phyloP scores from a whole-genome alignment of 2,329 filamentous ascomycete genomes.

The Diaporthe vaccinii region DNA sequence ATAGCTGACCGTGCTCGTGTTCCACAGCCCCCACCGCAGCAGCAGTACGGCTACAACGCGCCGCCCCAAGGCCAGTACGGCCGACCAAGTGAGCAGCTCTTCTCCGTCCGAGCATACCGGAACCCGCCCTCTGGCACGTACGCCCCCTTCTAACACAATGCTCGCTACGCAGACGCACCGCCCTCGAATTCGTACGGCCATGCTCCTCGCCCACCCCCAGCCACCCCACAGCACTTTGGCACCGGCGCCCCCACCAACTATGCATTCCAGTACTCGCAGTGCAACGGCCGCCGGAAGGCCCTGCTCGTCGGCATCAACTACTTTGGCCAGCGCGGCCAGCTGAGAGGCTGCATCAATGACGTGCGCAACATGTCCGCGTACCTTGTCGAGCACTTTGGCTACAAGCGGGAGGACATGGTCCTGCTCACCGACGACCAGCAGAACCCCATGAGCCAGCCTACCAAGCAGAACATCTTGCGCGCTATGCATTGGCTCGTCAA shows the following conservation, averaged over 20 bases:
- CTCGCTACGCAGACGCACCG: conserved; percentile 41
- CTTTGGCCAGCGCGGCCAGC: conserved; percentile 90
- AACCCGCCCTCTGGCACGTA: not conserved
- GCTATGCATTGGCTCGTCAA: conserved; percentile 99
- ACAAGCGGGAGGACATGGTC: conserved; percentile 97
- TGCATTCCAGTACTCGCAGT: conserved; percentile 91
- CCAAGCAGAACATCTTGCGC: conserved; percentile 92
- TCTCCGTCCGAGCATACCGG: not conserved
- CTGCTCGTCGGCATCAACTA: conserved; percentile 97
- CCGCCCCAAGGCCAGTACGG: conserved; percentile 59
- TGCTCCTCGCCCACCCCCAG: conserved; percentile 76
- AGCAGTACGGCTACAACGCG: conserved; percentile 60
- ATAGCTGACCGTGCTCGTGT: conserved; percentile 9
- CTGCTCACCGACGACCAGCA: conserved; percentile 96
- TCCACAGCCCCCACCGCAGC: conserved; percentile 53
- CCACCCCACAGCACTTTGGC: conserved; percentile 79
- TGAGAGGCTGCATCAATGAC: conserved; percentile 96
- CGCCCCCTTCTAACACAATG: conserved; percentile 26
- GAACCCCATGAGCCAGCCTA: conserved; percentile 96
- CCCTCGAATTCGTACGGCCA: conserved; percentile 61
- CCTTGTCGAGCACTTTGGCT: conserved; percentile 88
- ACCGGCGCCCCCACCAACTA: conserved; percentile 85
- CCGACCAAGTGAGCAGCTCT: conserved; percentile 60
- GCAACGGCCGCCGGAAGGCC: conserved; percentile 89
- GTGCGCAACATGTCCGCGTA: conserved; percentile 97